Base-by-base conservation (phyloP, 2,329 filamentous ascomycete species). In the Trichophyton benhamiae region DNA sequence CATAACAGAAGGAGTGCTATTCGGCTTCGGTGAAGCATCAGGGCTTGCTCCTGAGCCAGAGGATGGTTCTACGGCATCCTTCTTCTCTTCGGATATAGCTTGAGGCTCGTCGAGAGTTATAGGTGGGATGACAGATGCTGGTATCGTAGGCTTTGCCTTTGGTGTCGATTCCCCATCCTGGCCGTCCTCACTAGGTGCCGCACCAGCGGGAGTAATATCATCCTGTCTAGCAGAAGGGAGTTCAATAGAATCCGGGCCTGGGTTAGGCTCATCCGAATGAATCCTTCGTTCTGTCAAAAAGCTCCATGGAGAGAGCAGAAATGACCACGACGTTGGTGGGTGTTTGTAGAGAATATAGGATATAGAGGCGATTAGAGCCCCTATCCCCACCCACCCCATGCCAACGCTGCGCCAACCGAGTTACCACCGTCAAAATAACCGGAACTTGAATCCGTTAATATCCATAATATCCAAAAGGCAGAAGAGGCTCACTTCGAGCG, bases 331-430 rank as follows among this genome's bases (percentile, higher is more conserved):
- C 60, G 70, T 68, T 52, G 71, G 71, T 33, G 73, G 72, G 62
- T 75, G 70, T 25, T 69, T 70, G 65, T 75, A 77, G 27, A 75
- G 67, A 22, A 79, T 63, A 63, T 74, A 76, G 46, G 70, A 72
- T 42, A 73, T 65, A 7, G 77, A 73, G 30, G 73, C 68, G 59
- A 77, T 62, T 25, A 79, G 63, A 30, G 71, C 68, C 36, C 69
- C 73, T 33, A 75, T 67, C 41, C 72, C 73, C 63, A 75, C 66
- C 69, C 74, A 75, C 63, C 74, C 76, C 77, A 79, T 79, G 46
- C 57, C 61, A 58, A 42, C 15, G 9, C 13, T 36, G 52, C 52
- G 33, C 52, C 22, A 22, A 13, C 46, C 20, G 13, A 27, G 25
- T 22, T 27, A 48, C 9, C 25, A 2, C 25, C 13, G 20, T 52